Evolutionary conservation across 2,329 filamentous ascomycete species (phyloP).

Genomic region (Pseudomassariella vexata): DNA sequence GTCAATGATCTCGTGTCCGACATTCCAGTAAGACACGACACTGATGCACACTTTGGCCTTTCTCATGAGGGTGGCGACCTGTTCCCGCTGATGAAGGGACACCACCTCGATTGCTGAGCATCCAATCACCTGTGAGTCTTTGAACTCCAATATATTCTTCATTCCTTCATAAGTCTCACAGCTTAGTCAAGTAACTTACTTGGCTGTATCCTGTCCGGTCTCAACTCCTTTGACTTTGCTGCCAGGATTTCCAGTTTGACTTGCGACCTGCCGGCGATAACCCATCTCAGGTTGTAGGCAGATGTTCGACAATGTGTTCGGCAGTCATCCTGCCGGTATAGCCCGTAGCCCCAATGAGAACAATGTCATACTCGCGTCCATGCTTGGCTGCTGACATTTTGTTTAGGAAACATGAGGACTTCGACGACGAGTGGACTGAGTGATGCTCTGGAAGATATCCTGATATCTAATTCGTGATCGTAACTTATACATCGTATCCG

Average conservation of each 20-base stretch:
- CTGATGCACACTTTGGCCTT: constrained; percentile 15
- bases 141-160: background rate
- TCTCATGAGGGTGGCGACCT: constrained; percentile 9
- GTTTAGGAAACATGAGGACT: too few relatives aligned
- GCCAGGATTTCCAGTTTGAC: constrained; percentile 32
- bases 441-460: too few relatives aligned
- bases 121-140: too few relatives aligned
- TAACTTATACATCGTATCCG: too few relatives aligned
- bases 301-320: constrained; percentile 64
- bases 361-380: constrained; percentile 4
- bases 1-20: constrained; percentile 12
- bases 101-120: constrained; percentile 11
- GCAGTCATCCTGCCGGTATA: constrained; percentile 77
- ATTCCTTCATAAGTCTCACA: background rate
- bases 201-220: constrained; percentile 11
- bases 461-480: too few relatives aligned
- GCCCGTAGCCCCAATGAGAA: constrained; percentile 37
- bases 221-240: constrained; percentile 3
- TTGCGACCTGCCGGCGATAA: constrained; percentile 75
- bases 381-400: constrained; percentile 1
- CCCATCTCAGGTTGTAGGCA: constrained; percentile 83
- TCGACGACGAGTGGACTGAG: too few relatives aligned
- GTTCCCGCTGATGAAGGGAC: constrained; percentile 8
- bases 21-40: constrained; percentile 13
- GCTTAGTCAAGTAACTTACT: too few relatives aligned